Conservation (phyloP, 129 eudicot species). For the Erigeron canadensis region DNA sequence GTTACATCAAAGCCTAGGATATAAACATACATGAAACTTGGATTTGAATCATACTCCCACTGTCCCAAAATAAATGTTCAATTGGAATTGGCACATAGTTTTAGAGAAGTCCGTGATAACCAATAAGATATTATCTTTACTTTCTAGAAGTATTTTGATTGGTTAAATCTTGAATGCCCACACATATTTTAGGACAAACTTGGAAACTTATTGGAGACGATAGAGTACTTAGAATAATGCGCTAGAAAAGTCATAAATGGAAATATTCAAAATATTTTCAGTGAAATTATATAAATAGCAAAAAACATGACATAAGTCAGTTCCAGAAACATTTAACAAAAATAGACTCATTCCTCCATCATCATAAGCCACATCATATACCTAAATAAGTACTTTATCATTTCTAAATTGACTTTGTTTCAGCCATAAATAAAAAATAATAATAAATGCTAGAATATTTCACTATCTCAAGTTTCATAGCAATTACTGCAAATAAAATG, state of each 20-base stretch:
- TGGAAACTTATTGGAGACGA: too few relatives aligned
- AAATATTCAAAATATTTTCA: constrained; percentile 3
- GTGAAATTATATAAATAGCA: constrained; percentile 10
- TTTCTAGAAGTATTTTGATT: too few relatives aligned
- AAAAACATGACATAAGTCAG: constrained; percentile 7
- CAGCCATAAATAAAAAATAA: not conserved
- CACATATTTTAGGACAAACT: too few relatives aligned
- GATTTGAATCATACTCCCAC: constrained; percentile 2
- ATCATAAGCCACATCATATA: constrained; percentile 20
- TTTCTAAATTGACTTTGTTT: constrained; percentile 15
- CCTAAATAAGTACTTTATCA: constrained; percentile 16
- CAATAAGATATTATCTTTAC: too few relatives aligned
- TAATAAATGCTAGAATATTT: too few relatives aligned
- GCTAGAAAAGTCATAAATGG: not conserved
- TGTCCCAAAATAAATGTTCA: too few relatives aligned
- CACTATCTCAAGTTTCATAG: not conserved
- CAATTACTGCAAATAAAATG: constrained; percentile 7
- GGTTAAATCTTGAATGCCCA: too few relatives aligned
- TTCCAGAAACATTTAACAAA: not conserved
- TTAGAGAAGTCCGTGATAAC: too few relatives aligned
- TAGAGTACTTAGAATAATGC: not conserved
- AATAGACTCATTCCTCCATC: constrained; percentile 18
- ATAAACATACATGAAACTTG: constrained; percentile 7
- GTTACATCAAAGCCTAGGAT: constrained; percentile 17
- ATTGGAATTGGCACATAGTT: too few relatives aligned